Evolutionary conservation across 108 stramenopile genomes (phyloP), one percentile per base, ranked within the genome.

Genomic region (Skeletonema tropicum): DNA sequence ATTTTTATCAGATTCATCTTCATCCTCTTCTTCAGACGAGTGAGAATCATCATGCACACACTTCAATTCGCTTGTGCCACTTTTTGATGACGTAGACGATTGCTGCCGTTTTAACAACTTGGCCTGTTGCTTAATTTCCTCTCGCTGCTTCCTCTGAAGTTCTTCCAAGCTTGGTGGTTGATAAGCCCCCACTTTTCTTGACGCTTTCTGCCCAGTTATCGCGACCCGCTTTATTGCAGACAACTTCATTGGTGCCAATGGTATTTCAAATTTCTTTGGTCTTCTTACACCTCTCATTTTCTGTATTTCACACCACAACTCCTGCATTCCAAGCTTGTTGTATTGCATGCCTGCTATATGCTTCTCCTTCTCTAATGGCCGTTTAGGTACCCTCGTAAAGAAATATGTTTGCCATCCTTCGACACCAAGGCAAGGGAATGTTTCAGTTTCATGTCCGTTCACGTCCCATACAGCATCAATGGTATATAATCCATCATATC

Each of bases 401-500:
- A 84, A 84, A 57, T 65, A 84, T 12, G 83, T 84, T 29, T 84
- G 78, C 74, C 74, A 79, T 39, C 78, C 77, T 46, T 75, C 78
- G 13, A 60, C 78, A 32, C 68, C 74, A n/a, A 29, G 15, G 21
- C 46, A 57, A 29, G 78, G 78, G 45, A 70, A 70, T 23, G 74
- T 46, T 65, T 80, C 83, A 3, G 83, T 84, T 60, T 84, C 83
- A 42, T 84, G 57, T 42, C 83, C 83, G 26, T 84, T 52, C 14
- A 76, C 59, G 64, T 84, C 79, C 83, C 83, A 84, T 6, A 84
- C 74, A 6, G 83, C 79, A 49, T 75, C 49, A 36, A 84, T 79
- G 73, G 75, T 80, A 48, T 84, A 85, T 25, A 85, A 55, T 38
- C 84, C 84, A 82, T 85, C 84, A 35, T 85, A 85, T 23, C 84